Evolutionary conservation across 352 stramenopile genomes (phyloP).

Genomic region (Phytophthora europaea): DNA sequence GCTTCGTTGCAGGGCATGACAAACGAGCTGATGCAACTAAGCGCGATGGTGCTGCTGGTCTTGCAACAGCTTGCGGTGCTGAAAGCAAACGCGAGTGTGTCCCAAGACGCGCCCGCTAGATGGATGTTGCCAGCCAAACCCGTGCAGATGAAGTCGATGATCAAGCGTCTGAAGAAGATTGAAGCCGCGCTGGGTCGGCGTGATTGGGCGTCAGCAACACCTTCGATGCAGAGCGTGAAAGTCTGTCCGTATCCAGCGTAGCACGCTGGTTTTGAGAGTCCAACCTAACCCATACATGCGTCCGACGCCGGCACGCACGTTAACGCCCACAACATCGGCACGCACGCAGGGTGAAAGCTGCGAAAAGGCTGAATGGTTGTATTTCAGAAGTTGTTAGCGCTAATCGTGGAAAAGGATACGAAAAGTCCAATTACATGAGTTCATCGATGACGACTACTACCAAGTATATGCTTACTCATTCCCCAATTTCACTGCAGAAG

Average conservation of each 20-base stretch:
- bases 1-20: conserved; percentile 30
- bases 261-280: neutral
- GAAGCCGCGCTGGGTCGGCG: conserved; percentile 28
- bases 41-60: conserved; percentile 57
- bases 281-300: neutral
- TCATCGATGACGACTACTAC: no score
- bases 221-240: conserved; percentile 4
- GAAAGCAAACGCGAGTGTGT: conserved; percentile 7
- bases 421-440: neutral
- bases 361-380: no score
- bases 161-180: conserved; percentile 53
- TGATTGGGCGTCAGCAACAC: conserved; percentile 23
- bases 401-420: neutral
- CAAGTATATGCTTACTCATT: neutral
- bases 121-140: conserved; percentile 57
- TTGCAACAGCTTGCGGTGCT: conserved; percentile 52
- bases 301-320: no score
- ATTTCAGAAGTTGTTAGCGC: no score
- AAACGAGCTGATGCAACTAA: conserved; percentile 57
- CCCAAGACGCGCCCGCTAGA: neutral
- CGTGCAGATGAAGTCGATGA: conserved; percentile 54
- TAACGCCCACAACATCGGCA: no score
- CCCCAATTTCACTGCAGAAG: neutral
- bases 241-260: conserved; percentile 10
- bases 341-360: no score